These are phyloP conservation scores for Catharanthus roseus DNA, from an alignment of 257 asterid genomes.

Conservation along the genomic window DNA sequence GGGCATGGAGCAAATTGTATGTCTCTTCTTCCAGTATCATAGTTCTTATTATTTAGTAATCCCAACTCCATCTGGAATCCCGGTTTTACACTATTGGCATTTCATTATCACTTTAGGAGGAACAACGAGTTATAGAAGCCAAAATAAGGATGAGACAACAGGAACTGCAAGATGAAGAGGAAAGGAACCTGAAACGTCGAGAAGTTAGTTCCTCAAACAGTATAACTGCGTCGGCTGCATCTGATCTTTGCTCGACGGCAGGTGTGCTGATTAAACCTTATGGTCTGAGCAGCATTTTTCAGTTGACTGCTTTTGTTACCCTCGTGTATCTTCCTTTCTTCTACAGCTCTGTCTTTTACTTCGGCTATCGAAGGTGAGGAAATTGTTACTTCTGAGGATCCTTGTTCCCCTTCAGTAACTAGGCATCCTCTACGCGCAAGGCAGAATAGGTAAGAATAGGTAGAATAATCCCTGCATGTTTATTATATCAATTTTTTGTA, in stretches of 20 bases:
- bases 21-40: conserved; percentile 17
- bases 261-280: conserved; percentile 37
- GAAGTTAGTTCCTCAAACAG: conserved; percentile 58
- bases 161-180: conserved; percentile 91
- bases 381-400: conserved; percentile 42
- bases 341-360: conserved; percentile 51
- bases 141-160: conserved; percentile 95
- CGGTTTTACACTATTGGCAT: conserved; percentile 14
- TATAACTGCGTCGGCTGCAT: conserved; percentile 46
- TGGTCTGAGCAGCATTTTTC: neutral
- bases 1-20: conserved; percentile 88
- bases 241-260: conserved; percentile 55
- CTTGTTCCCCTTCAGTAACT: conserved; percentile 28
- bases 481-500: neutral
- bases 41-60: neutral
- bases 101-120: conserved; percentile 51
- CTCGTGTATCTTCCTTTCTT: conserved; percentile 17
- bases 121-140: conserved; percentile 95
- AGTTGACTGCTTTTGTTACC: conserved; percentile 10
- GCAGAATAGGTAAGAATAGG: conserved; percentile 90
- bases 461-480: conserved; percentile 16
- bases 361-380: conserved; percentile 68
- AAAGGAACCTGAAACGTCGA: conserved; percentile 49
- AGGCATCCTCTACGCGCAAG: conserved; percentile 49
- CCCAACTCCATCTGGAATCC: neutral